Evolutionary conservation across 2,329 filamentous ascomycete genomes (phyloP).

Genomic region (Aaosphaeria arxii): DNA sequence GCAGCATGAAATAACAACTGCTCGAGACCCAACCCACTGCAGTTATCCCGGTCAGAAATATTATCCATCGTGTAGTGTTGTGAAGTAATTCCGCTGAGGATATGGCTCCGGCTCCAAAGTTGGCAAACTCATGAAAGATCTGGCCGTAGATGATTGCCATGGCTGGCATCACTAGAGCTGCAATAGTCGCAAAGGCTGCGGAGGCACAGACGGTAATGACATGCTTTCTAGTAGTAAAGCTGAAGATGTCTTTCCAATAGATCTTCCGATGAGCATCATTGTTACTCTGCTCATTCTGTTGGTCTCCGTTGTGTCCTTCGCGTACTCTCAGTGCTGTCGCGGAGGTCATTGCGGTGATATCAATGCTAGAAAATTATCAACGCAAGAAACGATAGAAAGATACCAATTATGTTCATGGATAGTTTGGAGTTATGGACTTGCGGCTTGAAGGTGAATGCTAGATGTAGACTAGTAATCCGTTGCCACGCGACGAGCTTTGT

Average conservation of each 20-base stretch:
- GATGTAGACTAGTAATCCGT: neutral
- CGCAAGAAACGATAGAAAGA: too few relatives aligned
- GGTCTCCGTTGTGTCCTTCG: slow-evolving; percentile 5
- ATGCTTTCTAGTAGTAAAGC: slow-evolving; percentile 67
- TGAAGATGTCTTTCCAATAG: slow-evolving; percentile 63
- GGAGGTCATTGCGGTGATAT: too few relatives aligned
- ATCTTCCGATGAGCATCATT: slow-evolving; percentile 9
- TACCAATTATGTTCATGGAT: too few relatives aligned
- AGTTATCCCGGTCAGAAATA: slow-evolving; percentile 64
- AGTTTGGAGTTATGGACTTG: too few relatives aligned
- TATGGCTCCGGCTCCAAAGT: slow-evolving; percentile 58
- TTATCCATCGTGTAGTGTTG: slow-evolving; percentile 58
- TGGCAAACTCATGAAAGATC: slow-evolving; percentile 69
- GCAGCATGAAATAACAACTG: slow-evolving; percentile 64
- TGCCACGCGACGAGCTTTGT: slow-evolving; percentile 15
- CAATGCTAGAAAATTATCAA: too few relatives aligned
- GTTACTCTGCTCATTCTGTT: slow-evolving; percentile 9
- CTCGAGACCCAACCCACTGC: slow-evolving; percentile 65
- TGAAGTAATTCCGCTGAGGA: slow-evolving; percentile 51
- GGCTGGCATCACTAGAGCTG: slow-evolving; percentile 62
- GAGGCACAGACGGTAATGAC: slow-evolving; percentile 53
- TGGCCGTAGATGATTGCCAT: slow-evolving; percentile 70
- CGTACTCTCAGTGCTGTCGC: too few relatives aligned
- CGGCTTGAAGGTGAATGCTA: neutral
- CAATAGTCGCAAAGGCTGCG: slow-evolving; percentile 54